These are phyloP conservation scores for Pleurostoma richardsiae DNA, from an alignment of 2,329 filamentous ascomycete species.

Conservation along the genomic window DNA sequence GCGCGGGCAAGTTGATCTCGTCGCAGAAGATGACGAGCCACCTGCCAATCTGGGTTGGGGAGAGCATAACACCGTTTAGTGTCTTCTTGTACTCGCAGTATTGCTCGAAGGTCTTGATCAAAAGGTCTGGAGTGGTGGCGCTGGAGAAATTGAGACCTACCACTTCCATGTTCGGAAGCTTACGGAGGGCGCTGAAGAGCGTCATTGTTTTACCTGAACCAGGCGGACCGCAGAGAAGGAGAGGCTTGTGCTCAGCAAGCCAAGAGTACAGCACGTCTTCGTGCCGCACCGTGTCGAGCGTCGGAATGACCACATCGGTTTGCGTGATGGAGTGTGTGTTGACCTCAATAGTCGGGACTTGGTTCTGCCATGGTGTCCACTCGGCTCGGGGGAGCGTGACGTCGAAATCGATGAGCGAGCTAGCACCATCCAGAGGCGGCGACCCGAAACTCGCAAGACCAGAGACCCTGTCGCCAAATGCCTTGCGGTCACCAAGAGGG, in stretches of 20 bases:
- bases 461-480: conserved; percentile 80
- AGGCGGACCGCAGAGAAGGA: conserved; percentile 92
- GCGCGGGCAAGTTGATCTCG: conserved; percentile 97
- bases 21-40: conserved; percentile 99
- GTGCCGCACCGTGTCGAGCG: conserved; percentile 92
- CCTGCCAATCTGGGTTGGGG: conserved; percentile 90
- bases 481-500: conserved; percentile 78
- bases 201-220: conserved; percentile 99
- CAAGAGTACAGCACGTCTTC: conserved; percentile 99
- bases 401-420: conserved; percentile 93
- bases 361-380: conserved; percentile 90
- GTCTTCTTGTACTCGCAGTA: conserved; percentile 99
- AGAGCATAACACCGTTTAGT: conserved; percentile 89
- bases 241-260: conserved; percentile 96
- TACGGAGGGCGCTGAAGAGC: conserved; percentile 92
- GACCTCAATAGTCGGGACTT: conserved; percentile 91
- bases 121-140: conserved; percentile 91
- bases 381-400: conserved; percentile 80
- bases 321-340: conserved; percentile 98
- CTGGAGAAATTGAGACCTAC: conserved; percentile 99
- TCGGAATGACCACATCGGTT: conserved; percentile 97
- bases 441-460: conserved; percentile 81
- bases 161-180: conserved; percentile 97
- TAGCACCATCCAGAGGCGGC: conserved; percentile 69
- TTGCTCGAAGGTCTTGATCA: conserved; percentile 99